A percentile compares a stretch with the other conserved stretches of the same genome.
phyloP scores from a whole-genome alignment of 2,329 filamentous ascomycete species.

The Diaporthe destruens region DNA sequence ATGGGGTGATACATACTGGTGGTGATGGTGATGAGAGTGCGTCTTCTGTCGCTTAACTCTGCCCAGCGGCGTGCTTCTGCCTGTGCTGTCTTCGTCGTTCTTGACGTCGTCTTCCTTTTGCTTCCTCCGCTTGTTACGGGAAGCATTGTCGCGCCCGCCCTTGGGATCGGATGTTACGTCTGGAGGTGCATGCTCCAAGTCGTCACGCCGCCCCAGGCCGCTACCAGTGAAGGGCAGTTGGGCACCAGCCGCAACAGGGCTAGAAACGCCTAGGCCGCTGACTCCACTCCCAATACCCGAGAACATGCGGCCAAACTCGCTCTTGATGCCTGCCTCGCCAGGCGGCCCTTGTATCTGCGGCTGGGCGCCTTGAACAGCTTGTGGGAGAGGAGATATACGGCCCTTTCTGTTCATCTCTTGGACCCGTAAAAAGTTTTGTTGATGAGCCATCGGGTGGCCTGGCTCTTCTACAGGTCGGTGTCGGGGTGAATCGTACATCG shows the following conservation, averaged over 20 bases:
- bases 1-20: conserved; percentile 67
- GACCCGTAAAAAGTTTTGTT: conserved; percentile 79
- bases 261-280: conserved; percentile 63
- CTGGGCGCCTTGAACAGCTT: conserved; percentile 93
- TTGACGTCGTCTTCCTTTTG: conserved; percentile 80
- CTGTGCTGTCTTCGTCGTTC: conserved; percentile 75
- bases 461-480: conserved; percentile 63
- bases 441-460: conserved; percentile 68
- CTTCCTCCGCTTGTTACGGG: conserved; percentile 74
- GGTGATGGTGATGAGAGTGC: conserved; percentile 72
- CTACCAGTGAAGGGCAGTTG: conserved; percentile 62
- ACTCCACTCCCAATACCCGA: conserved; percentile 82
- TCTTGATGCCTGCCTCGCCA: conserved; percentile 91
- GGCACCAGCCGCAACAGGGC: conserved; percentile 60
- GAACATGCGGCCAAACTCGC: conserved; percentile 94
- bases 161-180: conserved; percentile 52
- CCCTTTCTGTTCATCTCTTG: conserved; percentile 86
- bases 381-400: conserved; percentile 87
- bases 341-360: conserved; percentile 82
- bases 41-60: conserved; percentile 78
- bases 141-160: conserved; percentile 44
- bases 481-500: conserved; percentile 58
- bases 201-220: conserved; percentile 64
- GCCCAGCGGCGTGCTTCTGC: conserved; percentile 70
- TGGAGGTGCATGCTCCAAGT: conserved; percentile 58